Base-by-base conservation (phyloP, 371 early-diverging fungal genomes). In the Mortierella sp. region DNA sequence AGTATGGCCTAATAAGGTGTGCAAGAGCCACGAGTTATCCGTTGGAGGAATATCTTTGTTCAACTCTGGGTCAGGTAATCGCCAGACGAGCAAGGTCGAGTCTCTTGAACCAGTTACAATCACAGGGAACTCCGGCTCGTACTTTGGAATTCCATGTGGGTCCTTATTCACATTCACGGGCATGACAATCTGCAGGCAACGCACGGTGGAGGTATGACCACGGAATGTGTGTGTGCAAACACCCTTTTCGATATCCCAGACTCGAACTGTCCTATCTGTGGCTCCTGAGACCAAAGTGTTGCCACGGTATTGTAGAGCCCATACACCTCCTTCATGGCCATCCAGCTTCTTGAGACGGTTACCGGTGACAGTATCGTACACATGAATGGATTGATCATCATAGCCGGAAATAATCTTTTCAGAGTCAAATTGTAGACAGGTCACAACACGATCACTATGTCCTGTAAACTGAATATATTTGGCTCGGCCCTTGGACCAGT, bases 311-410 rank as follows among this genome's bases (percentile, higher is more conserved):
- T 96, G 94, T 63, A 99, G 87, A 0, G 98, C 96, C 99, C 99
- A 99, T 3, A 99, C 98, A 59, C 99, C 99, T 41, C 99, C 99
- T 32, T 95, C 96, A 84, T 99, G 99, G 8, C 99, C 99, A 16
- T 85, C 86, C 22, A 99, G 88, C 55, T 87, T 87, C 62, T 91
- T 86, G 10, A 88, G 83, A 11, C 91, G 79, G 24, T 85, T 82
- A 21, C 98, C 97, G 2, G 93, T 95, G 13, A 83, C 84, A 7
- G 94, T 93, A 76, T 96, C 94, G 76, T 95, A 97, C 24, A 98
- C 94, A 76, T 94, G 92, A 22, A 98, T 95, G 16, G 90, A 86
- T 63, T 90, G 88, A 60, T 97, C 96, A 74, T 98, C 97, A 10
- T 96, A 95, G 16, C 97, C 98, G 15, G 94, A 92, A 21, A 98